Conservation (phyloP, 345 rosid species). For the Limnanthes douglasii region DNA sequence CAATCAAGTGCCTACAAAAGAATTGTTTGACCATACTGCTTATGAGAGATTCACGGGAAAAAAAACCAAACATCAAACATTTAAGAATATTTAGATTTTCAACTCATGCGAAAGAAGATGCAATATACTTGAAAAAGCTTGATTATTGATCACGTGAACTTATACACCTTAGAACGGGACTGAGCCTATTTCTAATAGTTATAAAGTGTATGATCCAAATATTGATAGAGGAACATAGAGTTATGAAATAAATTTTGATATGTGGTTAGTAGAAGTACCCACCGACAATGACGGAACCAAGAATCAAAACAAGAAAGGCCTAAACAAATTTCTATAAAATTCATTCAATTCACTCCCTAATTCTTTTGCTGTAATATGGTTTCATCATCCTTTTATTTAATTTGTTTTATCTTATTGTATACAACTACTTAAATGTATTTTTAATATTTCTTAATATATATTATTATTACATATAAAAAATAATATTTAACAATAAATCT, state of each 20-base stretch:
- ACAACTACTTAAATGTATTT: no score
- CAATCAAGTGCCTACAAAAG: not conserved
- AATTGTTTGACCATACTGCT: not conserved
- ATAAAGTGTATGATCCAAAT: not conserved
- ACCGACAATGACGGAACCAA: no score
- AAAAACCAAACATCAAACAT: not conserved
- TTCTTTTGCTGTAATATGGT: no score
- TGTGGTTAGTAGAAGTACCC: no score
- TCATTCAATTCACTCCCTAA: no score
- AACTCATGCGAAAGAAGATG: not conserved
- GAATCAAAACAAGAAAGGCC: no score
- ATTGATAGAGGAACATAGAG: not conserved
- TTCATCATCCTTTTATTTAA: no score
- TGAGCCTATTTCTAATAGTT: not conserved
- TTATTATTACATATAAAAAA: no score
- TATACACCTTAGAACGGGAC: not conserved
- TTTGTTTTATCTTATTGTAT: no score
- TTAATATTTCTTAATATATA: no score
- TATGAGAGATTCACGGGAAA: not conserved
- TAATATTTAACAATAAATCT: no score
- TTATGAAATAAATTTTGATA: not conserved
- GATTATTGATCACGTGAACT: not conserved
- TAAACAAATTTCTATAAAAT: no score
- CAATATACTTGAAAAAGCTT: not conserved
- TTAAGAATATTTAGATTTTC: not conserved